Base-by-base conservation (phyloP, 1,284 basidiomycete genomes). In the Schizophyllum commune region DNA sequence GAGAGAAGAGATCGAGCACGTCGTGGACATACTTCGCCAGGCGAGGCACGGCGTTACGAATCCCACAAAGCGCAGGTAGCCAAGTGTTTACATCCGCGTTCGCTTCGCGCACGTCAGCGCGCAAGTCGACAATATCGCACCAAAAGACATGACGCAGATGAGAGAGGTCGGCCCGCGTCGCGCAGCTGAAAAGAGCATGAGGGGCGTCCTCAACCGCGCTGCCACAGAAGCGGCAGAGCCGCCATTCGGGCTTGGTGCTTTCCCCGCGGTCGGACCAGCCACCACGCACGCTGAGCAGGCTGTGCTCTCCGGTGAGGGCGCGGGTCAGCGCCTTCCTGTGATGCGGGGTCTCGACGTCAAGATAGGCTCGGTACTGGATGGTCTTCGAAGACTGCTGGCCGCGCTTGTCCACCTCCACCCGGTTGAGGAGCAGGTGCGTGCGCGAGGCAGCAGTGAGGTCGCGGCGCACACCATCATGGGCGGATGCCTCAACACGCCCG, bases 281-380 rank as follows among this genome's bases (percentile, higher is more conserved):
- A 21, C 55, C 54, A 11, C 54, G 55, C 54, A 56, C 59, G 11
- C 39, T n/a, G 15, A 54, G 51, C 15, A 60, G 21, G 21, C 39
- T 51, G 33, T 62, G 61, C 11, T 62, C 58, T 20, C 58, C 58
- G 1, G 57, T 54, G 13, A 56, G 17, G 3, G 58, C 27, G 9
- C 32, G 52, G 0, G 57, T 61, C 15, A 61, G 57, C 20, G 60
- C 56, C 20, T 22, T 19, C 13, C 60, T n/a, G 21, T 61, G 60
- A n/a, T 57, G 21, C n/a, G 33, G 27, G 1, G 53, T 47, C 11
- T 13, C 39, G 4, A 61, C 47, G 15, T 57, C 33, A 6, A 61
- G 57, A 52, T 61, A 61, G 15, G 58, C 39, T n/a, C 57, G 52
- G 39, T 58, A 61, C 7, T 21, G 39, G 9, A 17, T 17, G 39